Percentiles rank a stretch among this genome's conserved stretches.
phyloP scores from a whole-genome alignment of 345 rosid genomes.

The Syzygium oleosum region DNA sequence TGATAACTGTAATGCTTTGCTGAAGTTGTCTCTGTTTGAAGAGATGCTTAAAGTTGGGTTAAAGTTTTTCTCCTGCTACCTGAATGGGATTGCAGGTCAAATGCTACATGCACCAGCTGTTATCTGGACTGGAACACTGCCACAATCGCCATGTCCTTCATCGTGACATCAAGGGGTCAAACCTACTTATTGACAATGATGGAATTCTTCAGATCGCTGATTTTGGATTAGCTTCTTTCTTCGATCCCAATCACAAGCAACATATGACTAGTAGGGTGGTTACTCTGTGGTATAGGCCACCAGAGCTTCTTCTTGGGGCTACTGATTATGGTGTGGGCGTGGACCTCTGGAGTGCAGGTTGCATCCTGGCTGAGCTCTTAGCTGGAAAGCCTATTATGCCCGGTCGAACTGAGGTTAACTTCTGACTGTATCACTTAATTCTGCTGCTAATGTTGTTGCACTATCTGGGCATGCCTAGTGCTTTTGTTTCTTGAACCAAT shows the following conservation, averaged over 20 bases:
- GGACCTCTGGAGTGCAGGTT: slow-evolving; percentile 87
- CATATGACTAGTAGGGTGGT: slow-evolving; percentile 85
- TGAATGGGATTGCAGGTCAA: slow-evolving; percentile 42
- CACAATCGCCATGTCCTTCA: slow-evolving; percentile 61
- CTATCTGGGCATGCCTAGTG: background rate
- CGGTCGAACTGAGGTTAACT: slow-evolving; percentile 72
- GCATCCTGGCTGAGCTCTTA: slow-evolving; percentile 71
- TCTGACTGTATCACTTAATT: background rate
- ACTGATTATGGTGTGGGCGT: slow-evolving; percentile 73
- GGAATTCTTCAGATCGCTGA: slow-evolving; percentile 79
- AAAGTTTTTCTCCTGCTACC: background rate
- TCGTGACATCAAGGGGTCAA: slow-evolving; percentile 84
- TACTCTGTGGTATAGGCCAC: slow-evolving; percentile 82
- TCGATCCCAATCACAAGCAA: slow-evolving; percentile 76
- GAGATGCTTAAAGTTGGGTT: background rate
- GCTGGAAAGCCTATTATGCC: slow-evolving; percentile 83
- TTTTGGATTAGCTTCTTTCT: slow-evolving; percentile 75
- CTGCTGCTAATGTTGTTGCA: background rate
- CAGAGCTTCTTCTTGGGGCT: slow-evolving; percentile 87
- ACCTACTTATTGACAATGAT: slow-evolving; percentile 62
- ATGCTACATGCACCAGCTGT: slow-evolving; percentile 58
- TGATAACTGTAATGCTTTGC: background rate
- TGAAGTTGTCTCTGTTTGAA: background rate
- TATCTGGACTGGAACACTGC: slow-evolving; percentile 78
- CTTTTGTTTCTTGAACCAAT: background rate